Evolutionary conservation across 2,329 filamentous ascomycete species (phyloP).

Genomic region (Colletotrichum caudatum): DNA sequence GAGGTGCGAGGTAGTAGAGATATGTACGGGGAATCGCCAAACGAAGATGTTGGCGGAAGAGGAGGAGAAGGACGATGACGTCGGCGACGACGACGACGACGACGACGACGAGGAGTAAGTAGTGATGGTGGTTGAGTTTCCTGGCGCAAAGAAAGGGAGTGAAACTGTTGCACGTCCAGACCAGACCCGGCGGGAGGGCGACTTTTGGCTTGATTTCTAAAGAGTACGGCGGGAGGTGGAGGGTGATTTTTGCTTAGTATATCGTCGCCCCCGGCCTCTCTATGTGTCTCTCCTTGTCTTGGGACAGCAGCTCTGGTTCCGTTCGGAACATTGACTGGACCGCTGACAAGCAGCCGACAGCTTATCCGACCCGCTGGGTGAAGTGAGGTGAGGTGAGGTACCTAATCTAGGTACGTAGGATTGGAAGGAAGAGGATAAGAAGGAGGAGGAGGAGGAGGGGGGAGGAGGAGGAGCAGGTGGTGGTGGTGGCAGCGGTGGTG

Average conservation of each 20-base stretch:
- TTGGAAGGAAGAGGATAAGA: not conserved
- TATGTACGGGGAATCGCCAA: conserved; percentile 1
- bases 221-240: conserved; percentile 35
- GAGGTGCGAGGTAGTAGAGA: not conserved
- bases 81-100: no score
- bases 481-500: not conserved
- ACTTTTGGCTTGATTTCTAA: conserved; percentile 37
- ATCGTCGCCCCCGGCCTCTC: conserved; percentile 5
- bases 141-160: conserved; percentile 18
- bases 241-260: conserved; percentile 26
- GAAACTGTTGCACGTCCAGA: conserved; percentile 14
- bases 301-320: conserved; percentile 12
- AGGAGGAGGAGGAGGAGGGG: not conserved
- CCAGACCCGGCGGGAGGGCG: conserved; percentile 20
- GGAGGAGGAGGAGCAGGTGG: not conserved
- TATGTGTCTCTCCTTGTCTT: not conserved
- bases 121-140: not conserved
- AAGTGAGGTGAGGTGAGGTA: not conserved
- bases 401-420: not conserved
- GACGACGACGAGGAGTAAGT: not conserved
- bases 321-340: conserved; percentile 26
- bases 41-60: not conserved
- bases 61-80: not conserved
- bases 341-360: conserved; percentile 9
- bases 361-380: conserved; percentile 11